Conservation (phyloP, 2,329 filamentous ascomycete genomes). For the Alternaria ethzedia region DNA sequence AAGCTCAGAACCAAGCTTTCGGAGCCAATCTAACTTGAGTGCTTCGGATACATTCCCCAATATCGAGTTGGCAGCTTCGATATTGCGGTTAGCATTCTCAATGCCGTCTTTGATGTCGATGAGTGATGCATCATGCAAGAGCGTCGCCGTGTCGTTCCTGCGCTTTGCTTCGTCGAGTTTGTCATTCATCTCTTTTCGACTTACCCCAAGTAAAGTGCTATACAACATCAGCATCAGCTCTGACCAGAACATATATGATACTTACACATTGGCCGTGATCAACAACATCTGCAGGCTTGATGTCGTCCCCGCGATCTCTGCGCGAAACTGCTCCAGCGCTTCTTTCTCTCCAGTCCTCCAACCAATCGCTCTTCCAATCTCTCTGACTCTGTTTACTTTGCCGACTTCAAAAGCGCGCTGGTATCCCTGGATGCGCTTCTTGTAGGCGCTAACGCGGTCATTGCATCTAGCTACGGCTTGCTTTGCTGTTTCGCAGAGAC, state of each 20-base stretch:
- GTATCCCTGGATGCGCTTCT: neutral
- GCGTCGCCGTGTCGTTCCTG: neutral
- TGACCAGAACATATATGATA: neutral
- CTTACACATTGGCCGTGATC: neutral
- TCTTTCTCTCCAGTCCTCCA: conserved; percentile 20
- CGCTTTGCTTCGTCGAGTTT: neutral
- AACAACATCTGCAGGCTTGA: conserved; percentile 17
- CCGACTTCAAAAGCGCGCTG: neutral
- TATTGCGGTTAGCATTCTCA: neutral
- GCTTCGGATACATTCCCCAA: neutral
- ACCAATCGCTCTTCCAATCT: conserved; percentile 9
- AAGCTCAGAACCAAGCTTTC: neutral
- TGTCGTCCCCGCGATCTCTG: conserved; percentile 10
- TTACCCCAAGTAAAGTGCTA: neutral
- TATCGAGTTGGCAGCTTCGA: neutral
- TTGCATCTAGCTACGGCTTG: neutral
- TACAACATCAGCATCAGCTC: neutral
- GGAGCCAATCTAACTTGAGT: neutral
- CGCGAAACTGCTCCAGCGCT: conserved; percentile 15
- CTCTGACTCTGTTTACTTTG: neutral
- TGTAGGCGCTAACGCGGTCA: neutral
- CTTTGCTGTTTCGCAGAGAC: neutral
- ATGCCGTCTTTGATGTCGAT: neutral
- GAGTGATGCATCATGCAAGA: neutral
- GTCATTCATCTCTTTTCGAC: neutral